These are phyloP conservation scores for Phytopythium sindhum DNA, from an alignment of 352 stramenopile species.

Conservation along the genomic window DNA sequence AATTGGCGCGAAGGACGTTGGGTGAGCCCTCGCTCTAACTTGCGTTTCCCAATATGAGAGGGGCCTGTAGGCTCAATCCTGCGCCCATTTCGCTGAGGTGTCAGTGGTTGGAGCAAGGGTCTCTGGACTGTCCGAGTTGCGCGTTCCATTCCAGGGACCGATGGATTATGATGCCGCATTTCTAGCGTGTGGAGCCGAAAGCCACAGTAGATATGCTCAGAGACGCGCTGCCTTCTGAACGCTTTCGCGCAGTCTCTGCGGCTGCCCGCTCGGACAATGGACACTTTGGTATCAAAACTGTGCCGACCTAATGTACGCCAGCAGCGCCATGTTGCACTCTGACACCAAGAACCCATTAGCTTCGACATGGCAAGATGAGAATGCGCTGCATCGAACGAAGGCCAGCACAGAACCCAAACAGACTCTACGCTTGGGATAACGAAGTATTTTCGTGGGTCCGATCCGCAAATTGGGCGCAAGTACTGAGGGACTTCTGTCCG, in stretches of 20 bases:
- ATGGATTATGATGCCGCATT: not conserved
- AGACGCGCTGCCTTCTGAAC: not conserved
- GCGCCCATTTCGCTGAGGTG: not conserved
- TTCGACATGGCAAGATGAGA: no score
- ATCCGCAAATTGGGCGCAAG: no score
- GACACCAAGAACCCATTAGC: no score
- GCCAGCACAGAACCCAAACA: no score
- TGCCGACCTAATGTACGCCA: no score
- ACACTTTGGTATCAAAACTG: no score
- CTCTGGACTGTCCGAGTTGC: not conserved
- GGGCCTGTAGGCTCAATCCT: not conserved
- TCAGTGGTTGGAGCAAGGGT: not conserved
- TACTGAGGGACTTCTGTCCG: no score
- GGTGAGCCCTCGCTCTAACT: not conserved
- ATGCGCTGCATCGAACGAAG: no score
- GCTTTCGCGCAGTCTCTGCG: not conserved
- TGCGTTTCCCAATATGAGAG: not conserved
- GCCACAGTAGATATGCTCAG: not conserved
- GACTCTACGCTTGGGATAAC: no score
- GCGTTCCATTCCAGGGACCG: not conserved
- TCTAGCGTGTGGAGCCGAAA: not conserved
- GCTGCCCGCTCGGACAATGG: no score
- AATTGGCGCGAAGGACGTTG: not conserved
- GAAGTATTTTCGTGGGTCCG: no score
- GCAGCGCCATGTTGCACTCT: no score